These are phyloP conservation scores for Pseudogymnoascus sp. DNA, from an alignment of 2,329 filamentous ascomycete species.

Conservation along the genomic window DNA sequence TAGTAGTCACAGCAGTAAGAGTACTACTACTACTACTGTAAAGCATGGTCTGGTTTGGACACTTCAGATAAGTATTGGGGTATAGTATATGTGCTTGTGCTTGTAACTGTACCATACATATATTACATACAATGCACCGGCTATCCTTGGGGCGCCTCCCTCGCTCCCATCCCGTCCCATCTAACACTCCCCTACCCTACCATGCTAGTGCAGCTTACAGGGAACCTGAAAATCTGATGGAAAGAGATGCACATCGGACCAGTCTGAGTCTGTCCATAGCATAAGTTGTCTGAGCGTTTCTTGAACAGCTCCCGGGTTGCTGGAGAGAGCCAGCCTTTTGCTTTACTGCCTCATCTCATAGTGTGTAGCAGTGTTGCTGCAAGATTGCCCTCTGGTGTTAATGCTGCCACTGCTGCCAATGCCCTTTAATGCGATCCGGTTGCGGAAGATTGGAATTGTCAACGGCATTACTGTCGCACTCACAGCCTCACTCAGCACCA, in stretches of 20 bases:
- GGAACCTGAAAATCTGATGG: neutral
- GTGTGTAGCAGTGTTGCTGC: neutral
- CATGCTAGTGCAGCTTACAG: neutral
- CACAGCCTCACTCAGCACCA: neutral
- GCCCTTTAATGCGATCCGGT: neutral
- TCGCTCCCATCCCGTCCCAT: too few species aligned
- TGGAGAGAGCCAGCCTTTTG: neutral
- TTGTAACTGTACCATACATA: neutral
- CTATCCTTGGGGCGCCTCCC: neutral
- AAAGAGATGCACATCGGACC: neutral
- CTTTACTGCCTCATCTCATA: neutral
- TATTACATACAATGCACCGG: neutral
- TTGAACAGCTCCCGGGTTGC: neutral
- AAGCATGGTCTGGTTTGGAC: neutral
- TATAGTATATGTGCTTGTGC: neutral
- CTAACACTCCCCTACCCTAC: too few species aligned
- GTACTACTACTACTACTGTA: too few species aligned
- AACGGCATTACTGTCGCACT: neutral
- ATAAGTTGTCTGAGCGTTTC: neutral
- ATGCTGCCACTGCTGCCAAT: neutral
- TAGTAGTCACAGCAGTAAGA: neutral
- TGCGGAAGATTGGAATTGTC: neutral
- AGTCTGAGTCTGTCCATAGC: neutral
- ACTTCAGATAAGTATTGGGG: neutral
- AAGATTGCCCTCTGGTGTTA: neutral